Percentiles rank a stretch among this genome's conserved stretches.
These are phyloP conservation scores for Phytophthora lateralis DNA, from an alignment of 352 stramenopile genomes.

Conservation along the genomic window DNA sequence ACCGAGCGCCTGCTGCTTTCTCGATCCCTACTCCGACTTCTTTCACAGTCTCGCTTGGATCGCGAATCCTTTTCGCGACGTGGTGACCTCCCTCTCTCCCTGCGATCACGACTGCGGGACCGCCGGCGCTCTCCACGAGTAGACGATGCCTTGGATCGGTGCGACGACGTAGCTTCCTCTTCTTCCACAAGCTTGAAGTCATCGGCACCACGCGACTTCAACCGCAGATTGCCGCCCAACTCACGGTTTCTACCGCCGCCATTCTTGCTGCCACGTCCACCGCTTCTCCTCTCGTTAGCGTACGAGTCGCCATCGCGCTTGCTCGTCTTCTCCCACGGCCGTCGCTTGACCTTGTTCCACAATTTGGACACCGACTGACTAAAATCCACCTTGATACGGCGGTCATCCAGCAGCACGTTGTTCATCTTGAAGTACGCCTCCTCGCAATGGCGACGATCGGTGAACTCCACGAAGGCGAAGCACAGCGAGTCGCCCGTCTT, in stretches of 20 bases:
- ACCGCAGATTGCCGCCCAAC: constrained; percentile 41
- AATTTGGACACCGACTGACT: constrained; percentile 98
- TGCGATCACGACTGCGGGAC: constrained; percentile 30
- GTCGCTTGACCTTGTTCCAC: constrained; percentile 92
- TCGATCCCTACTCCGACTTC: constrained; percentile 15
- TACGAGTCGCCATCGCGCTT: constrained; percentile 58
- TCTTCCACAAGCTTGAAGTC: constrained; percentile 61
- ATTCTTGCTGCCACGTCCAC: constrained; percentile 15
- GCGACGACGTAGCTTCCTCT: constrained; percentile 29
- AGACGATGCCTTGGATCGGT: constrained; percentile 12
- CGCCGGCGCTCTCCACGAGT: constrained; percentile 16
- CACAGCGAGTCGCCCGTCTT: constrained; percentile 98
- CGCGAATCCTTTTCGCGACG: constrained; percentile 18
- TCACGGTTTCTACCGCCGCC: constrained; percentile 27
- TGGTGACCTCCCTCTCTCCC: constrained; percentile 3
- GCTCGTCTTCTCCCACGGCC: constrained; percentile 64
- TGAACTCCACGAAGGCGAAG: constrained; percentile 99
- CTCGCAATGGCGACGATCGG: constrained; percentile 91
- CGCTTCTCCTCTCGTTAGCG: constrained; percentile 37
- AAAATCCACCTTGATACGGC: constrained; percentile 96
- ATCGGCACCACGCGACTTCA: constrained; percentile 44
- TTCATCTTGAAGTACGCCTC: constrained; percentile 99
- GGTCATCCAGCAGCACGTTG: constrained; percentile 98
- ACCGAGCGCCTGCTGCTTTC: constrained; percentile 3
- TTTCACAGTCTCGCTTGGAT: constrained; percentile 18